A percentile compares a stretch with the other conserved stretches of the same genome.
Conservation (phyloP, 441 rosid species). For the Manihot esculenta region DNA sequence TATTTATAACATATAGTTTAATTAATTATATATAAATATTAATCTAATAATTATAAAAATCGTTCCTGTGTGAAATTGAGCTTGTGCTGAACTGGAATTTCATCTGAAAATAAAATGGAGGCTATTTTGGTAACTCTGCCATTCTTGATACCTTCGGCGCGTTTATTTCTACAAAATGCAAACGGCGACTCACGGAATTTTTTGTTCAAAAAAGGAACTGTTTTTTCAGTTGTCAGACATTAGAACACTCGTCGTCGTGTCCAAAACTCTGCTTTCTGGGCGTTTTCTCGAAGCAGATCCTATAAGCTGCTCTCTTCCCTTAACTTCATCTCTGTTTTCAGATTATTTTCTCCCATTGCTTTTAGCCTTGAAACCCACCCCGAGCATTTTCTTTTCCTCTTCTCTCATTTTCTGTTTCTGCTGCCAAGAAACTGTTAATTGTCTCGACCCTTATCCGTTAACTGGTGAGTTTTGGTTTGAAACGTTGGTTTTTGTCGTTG, state of each 20-base stretch:
- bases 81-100: no score
- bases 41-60: no score
- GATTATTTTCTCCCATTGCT: neutral
- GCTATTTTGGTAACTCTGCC: neutral
- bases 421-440: constrained; percentile 19
- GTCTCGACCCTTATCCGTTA: constrained; percentile 6
- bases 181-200: neutral
- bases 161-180: neutral
- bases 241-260: neutral
- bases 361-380: neutral
- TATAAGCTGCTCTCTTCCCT: neutral
- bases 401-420: neutral
- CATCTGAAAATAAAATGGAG: neutral
- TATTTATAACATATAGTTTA: no score
- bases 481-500: neutral
- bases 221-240: neutral
- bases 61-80: no score
- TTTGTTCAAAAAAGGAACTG: neutral
- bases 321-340: neutral
- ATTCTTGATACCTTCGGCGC: neutral
- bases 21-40: no score
- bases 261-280: neutral
- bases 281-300: neutral
- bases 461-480: neutral
- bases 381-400: neutral